Conservation (phyloP, 805 yeast genomes). For the Schwanniomyces sp. region DNA sequence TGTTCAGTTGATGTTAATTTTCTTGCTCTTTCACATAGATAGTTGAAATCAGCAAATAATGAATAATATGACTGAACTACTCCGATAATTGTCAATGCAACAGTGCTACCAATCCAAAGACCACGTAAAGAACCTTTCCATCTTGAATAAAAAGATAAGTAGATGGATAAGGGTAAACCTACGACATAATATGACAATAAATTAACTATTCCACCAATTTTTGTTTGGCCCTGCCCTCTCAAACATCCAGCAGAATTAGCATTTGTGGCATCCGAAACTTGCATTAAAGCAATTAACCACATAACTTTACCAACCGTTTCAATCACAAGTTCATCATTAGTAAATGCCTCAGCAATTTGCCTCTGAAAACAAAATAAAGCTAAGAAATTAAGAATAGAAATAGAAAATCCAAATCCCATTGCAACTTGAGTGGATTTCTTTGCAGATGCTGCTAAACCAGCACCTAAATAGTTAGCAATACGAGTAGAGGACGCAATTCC, state of each 20-base stretch:
- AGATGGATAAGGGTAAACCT: slow-evolving; percentile 61
- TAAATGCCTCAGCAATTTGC: slow-evolving; percentile 48
- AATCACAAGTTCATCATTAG: slow-evolving; percentile 59
- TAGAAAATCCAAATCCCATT: slow-evolving; percentile 32
- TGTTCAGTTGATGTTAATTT: slow-evolving; percentile 25
- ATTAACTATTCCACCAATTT: slow-evolving; percentile 60
- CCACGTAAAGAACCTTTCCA: slow-evolving; percentile 55
- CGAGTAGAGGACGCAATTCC: slow-evolving; percentile 60
- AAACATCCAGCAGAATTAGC: slow-evolving; percentile 75
- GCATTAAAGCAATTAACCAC: slow-evolving; percentile 67
- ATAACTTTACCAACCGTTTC: slow-evolving; percentile 49
- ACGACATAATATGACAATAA: slow-evolving; percentile 57
- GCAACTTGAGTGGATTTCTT: slow-evolving; percentile 37
- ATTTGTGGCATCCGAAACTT: slow-evolving; percentile 65
- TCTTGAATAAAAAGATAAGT: slow-evolving; percentile 49
- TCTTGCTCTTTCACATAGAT: slow-evolving; percentile 30
- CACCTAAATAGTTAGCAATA: slow-evolving; percentile 57
- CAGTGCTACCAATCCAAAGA: slow-evolving; percentile 61
- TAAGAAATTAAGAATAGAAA: slow-evolving; percentile 33
- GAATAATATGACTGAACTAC: slow-evolving; percentile 41
- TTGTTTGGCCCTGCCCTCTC: slow-evolving; percentile 76
- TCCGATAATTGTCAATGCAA: slow-evolving; percentile 53
- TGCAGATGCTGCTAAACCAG: slow-evolving; percentile 38
- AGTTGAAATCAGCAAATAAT: slow-evolving; percentile 34
- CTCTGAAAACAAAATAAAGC: slow-evolving; percentile 30